Base-by-base conservation (phyloP, 1,139 yeast species). In the Komagataea norvegica region DNA sequence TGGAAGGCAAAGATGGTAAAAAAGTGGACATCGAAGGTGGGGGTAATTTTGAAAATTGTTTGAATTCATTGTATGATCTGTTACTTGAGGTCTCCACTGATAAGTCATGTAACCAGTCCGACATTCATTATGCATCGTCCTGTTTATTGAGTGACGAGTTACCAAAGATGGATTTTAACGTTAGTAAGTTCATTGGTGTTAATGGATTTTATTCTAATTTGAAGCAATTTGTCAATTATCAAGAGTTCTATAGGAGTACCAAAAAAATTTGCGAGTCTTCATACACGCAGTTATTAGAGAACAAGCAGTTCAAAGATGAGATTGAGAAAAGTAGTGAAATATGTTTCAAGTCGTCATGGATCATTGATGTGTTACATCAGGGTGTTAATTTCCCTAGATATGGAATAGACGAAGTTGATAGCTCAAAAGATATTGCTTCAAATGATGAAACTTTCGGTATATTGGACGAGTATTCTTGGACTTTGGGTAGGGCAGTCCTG, bases 381-480 rank as follows among this genome's bases (percentile, higher is more conserved):
- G 94, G 95, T 0, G 67, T 83, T 33, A 83, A 85, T 1, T 74
- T 86, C 52, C 87, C 91, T 2, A 57, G 78, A 31, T 68, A 67
- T 49, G 77, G 74, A 0, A 65, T 70, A 17, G 77, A 71, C 45
- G 59, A 60, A 17, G 49, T 51, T 13, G 25, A 23, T 10, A 26
- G 32, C 3, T 22, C 27, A 30, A 25, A 15, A 3, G n/a, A 19
- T 8, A 10, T 14, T 9, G 56, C n/a, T n/a, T n/a, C 52, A 11
- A 53, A 54, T 28, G 66, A 61, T 54, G 66, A 73, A 38, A 68
- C 83, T 0, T 69, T 85, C 41, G 76, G 73, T 42, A 66, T 83
- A 16, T 77, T 79, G 15, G 84, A 81, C 44, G 77, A 79, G 27
- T 80, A 83, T 44, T 75, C 91, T 1, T 86, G 95, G 95, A 84